Evolutionary conservation across 768 basidiomycete genomes (phyloP).

Genomic region (Pisolithus marmoratus): DNA sequence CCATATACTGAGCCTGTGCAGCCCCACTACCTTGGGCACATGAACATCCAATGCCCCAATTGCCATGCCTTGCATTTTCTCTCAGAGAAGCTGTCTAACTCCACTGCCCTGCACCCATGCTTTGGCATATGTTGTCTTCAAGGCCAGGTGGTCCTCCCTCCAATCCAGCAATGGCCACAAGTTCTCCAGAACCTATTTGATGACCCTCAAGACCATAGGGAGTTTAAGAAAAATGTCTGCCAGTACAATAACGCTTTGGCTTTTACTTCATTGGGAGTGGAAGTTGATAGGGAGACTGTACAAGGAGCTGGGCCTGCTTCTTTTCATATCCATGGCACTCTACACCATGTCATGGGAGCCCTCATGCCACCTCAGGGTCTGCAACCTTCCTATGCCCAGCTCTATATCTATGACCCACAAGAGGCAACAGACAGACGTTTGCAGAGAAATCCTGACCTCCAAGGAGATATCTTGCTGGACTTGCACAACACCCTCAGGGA

Average conservation of each 20-base stretch:
- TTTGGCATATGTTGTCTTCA: conserved; percentile 26
- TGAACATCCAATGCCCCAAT: conserved; percentile 6
- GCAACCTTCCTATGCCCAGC: conserved; percentile 34
- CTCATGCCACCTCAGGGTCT: too few species aligned
- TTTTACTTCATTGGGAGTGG: conserved; percentile 35
- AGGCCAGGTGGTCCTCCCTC: conserved; percentile 20
- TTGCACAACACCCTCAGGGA: too few species aligned
- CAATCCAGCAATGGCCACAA: conserved; percentile 8
- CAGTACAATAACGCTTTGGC: conserved; percentile 36
- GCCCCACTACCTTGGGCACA: not conserved
- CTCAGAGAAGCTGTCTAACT: conserved; percentile 4
- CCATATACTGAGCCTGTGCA: conserved; percentile 10
- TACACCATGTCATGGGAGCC: too few species aligned
- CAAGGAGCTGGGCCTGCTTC: conserved; percentile 14
- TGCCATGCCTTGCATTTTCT: conserved; percentile 17
- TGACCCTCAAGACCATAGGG: too few species aligned
- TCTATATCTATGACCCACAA: conserved; percentile 25
- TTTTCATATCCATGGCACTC: conserved; percentile 25
- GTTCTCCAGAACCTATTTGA: conserved; percentile 4
- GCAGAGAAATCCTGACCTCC: too few species aligned
- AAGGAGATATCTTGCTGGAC: too few species aligned
- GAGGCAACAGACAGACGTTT: conserved; percentile 18
- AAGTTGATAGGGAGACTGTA: conserved; percentile 18
- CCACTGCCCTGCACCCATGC: not conserved
- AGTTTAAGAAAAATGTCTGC: conserved; percentile 30